phyloP scores from a whole-genome alignment of 2,329 filamentous ascomycete species.

The Colletotrichum aenigma region DNA sequence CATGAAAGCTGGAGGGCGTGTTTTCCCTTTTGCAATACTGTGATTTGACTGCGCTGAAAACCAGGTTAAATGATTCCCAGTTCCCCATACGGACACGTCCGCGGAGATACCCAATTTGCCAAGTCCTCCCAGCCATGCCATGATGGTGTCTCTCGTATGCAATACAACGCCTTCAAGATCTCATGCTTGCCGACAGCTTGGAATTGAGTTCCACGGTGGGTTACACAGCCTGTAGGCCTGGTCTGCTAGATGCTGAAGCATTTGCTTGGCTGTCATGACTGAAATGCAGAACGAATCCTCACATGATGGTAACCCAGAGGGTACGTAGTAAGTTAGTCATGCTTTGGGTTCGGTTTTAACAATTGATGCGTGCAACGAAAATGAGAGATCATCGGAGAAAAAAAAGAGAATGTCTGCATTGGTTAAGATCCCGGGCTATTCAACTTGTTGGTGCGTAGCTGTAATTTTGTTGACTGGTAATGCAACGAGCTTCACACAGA shows the following conservation, averaged over 20 bases:
- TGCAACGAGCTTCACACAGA: fast-evolving
- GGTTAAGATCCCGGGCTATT: not conserved
- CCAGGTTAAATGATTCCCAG: not conserved
- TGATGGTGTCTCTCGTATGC: not conserved
- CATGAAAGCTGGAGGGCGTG: fast-evolving
- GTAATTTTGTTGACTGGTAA: not conserved
- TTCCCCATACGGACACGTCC: not conserved
- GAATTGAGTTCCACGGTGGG: not conserved
- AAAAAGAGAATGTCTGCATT: not conserved
- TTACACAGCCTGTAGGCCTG: not conserved
- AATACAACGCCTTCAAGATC: not conserved
- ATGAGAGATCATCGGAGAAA: not conserved
- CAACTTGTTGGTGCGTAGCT: fast-evolving
- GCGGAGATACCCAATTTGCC: not conserved
- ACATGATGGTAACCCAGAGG: not conserved
- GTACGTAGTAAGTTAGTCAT: too few species aligned
- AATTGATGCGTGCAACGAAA: too few species aligned
- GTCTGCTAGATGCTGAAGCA: fast-evolving
- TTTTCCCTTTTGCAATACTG: not conserved
- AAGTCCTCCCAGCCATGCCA: not conserved
- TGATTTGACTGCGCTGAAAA: not conserved
- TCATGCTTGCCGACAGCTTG: not conserved
- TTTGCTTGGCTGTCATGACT: not conserved
- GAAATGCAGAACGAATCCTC: not conserved
- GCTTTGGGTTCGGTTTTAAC: too few species aligned